Evolutionary conservation across 352 stramenopile genomes (phyloP).

Genomic region (Globisporangium sylvaticum): DNA sequence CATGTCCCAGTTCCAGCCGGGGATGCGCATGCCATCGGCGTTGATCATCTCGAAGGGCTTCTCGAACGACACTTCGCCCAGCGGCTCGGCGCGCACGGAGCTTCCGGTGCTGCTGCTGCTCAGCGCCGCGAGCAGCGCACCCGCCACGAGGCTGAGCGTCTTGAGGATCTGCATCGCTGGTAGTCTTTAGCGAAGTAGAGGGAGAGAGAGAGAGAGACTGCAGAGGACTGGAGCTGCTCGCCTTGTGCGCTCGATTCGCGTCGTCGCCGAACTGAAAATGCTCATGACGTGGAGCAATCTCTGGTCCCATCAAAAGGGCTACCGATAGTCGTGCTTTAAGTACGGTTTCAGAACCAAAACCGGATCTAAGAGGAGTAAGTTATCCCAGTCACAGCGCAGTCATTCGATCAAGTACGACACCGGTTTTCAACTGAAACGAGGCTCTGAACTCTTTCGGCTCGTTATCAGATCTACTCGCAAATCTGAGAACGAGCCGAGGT

Average conservation of each 20-base stretch:
- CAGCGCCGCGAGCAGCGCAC: slow-evolving; percentile 27
- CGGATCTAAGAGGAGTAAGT: not conserved
- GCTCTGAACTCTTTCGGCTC: not conserved
- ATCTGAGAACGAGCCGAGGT: too few relatives aligned
- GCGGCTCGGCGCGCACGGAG: slow-evolving; percentile 27
- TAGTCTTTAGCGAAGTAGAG: not conserved
- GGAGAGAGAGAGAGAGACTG: not conserved
- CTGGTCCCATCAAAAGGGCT: not conserved
- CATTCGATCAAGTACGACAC: not conserved
- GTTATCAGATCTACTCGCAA: not conserved
- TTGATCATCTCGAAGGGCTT: slow-evolving; percentile 81
- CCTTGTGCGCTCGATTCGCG: not conserved
- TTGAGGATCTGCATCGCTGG: slow-evolving; percentile 13
- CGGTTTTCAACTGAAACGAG: not conserved
- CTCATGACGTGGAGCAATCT: slow-evolving; percentile 4
- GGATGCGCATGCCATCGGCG: slow-evolving; percentile 46
- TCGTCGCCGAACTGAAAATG: slow-evolving; percentile 6
- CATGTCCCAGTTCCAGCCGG: slow-evolving; percentile 53
- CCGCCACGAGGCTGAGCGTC: slow-evolving; percentile 21
- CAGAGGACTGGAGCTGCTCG: slow-evolving; percentile 1
- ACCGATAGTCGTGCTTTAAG: not conserved
- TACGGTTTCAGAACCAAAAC: not conserved
- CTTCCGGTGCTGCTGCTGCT: slow-evolving; percentile 12
- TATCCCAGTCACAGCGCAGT: too few relatives aligned
- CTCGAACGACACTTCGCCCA: slow-evolving; percentile 60